Conservation (phyloP, 2,329 filamentous ascomycete genomes). For the Fusarium buxicola region DNA sequence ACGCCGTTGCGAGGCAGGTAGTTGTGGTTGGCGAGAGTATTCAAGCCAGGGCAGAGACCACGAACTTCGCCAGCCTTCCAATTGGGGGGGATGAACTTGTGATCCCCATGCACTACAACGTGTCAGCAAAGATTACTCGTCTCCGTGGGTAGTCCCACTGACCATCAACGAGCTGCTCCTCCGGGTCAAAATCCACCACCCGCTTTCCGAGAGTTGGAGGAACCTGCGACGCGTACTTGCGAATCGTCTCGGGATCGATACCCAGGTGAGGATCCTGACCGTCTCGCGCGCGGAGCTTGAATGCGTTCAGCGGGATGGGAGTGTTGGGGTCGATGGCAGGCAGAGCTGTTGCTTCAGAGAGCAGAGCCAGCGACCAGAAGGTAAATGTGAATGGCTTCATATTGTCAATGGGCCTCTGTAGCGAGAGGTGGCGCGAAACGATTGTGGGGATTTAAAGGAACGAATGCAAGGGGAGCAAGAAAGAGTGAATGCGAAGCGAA, state of each 20-base stretch:
- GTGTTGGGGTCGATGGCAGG: slow-evolving; percentile 22
- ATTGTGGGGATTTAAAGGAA: slow-evolving; percentile 5
- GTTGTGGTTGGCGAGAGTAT: slow-evolving; percentile 37
- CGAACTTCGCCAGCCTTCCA: slow-evolving; percentile 33
- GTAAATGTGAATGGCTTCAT: slow-evolving; percentile 32
- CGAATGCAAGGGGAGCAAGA: slow-evolving; percentile 10
- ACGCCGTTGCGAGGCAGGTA: slow-evolving; percentile 43
- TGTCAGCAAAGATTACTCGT: not conserved
- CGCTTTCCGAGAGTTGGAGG: slow-evolving; percentile 21
- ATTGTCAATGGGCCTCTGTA: not conserved
- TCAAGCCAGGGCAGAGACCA: slow-evolving; percentile 37
- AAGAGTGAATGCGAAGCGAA: slow-evolving; percentile 34
- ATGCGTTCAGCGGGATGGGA: slow-evolving; percentile 30
- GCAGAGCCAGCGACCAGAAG: slow-evolving; percentile 17
- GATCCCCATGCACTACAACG: slow-evolving; percentile 21
- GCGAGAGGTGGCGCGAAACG: not conserved
- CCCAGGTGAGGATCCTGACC: slow-evolving; percentile 26
- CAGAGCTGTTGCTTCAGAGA: slow-evolving; percentile 22
- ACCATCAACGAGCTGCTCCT: slow-evolving; percentile 35
- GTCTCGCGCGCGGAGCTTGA: slow-evolving; percentile 8
- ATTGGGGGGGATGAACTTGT: slow-evolving; percentile 27
- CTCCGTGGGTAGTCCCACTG: not conserved
- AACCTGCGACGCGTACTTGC: slow-evolving; percentile 30
- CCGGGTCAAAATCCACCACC: slow-evolving; percentile 23
- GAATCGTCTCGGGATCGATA: slow-evolving; percentile 33